Evolutionary conservation across 176 grass and related monocot species (phyloP), one percentile per base, ranked within the genome.

Genomic region (Carex cristatella): DNA sequence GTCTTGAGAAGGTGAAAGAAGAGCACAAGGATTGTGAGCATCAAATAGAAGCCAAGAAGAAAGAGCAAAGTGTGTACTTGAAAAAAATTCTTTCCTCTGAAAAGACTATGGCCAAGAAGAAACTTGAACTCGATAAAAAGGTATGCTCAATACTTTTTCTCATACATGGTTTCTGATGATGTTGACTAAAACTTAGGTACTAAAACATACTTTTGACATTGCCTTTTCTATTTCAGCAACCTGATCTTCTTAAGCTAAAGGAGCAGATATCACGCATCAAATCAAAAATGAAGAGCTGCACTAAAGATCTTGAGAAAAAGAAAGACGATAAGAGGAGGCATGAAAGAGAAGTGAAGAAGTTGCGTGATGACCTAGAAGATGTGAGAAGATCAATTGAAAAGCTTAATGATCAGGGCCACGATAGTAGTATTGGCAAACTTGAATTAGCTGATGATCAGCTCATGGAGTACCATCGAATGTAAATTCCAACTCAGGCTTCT

Each of bases 211-310:
- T 65, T 48, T 28, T 33, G 15, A 37, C n/a, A 61, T 57, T 82
- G 2, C 58, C 73, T 86, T 19, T 91, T 69, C 65, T 75, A 87
- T 62, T 83, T 72, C 91, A 98, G 95, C 95, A 95, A 95, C 95
- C 95, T 42, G 95, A 95, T 79, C 95, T 95, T 80, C 93, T 98
- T 63, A 93, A 89, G 86, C 68, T 98, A 74, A 98, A 89, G 85
- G 95, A 98, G 61, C 91, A 98, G 88, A 94, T 79, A 86, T 95
- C 95, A 75, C 91, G 95, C n/a, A 89, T 98, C 57, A 92, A 90
- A 87, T 98, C 95, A 51, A 98, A 98, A 93, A 94, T 98, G 62
- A 98, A 98, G 89, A 98, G 95, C 71, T 93, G 89, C 86, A 90
- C 86, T 61, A 98, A 98, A 79, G 93, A 98, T 89, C 89, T 94